A percentile compares a stretch with the other conserved stretches of the same genome.
phyloP scores from a whole-genome alignment of 2,329 filamentous ascomycete species.

The Venturia oleaginea region DNA sequence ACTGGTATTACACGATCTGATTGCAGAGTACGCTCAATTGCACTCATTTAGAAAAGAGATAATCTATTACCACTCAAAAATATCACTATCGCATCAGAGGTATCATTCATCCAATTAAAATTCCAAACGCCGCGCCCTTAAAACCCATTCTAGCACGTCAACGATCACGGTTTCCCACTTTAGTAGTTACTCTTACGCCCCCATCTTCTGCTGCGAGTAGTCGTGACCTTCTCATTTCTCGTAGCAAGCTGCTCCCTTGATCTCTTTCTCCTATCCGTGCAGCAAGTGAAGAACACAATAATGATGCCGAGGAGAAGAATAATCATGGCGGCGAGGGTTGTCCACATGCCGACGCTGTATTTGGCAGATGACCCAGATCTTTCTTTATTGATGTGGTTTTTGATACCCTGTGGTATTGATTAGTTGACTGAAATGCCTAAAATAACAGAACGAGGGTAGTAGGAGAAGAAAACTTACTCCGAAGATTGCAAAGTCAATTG shows the following conservation, averaged over 20 bases:
- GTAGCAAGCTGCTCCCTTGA: background rate
- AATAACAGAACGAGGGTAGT: too few relatives aligned
- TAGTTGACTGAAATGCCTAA: background rate
- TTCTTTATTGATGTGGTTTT: background rate
- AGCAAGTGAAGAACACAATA: slow-evolving; percentile 2
- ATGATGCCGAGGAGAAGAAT: background rate
- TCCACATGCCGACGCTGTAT: slow-evolving; percentile 1
- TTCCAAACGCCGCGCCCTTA: background rate
- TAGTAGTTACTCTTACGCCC: background rate
- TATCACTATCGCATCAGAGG: background rate
- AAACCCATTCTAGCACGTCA: background rate
- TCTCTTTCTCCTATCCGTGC: background rate
- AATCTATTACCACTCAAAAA: background rate
- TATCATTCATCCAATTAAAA: background rate
- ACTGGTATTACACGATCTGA: too few relatives aligned
- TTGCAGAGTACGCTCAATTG: too few relatives aligned
- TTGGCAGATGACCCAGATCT: background rate
- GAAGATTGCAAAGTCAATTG: background rate
- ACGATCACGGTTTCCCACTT: background rate
- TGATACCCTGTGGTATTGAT: background rate
- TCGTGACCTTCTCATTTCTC: background rate
- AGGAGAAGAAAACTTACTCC: background rate
- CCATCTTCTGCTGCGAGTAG: background rate
- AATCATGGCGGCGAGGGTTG: background rate
- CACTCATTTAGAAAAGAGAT: too few relatives aligned